Evolutionary conservation across 2,329 filamentous ascomycete species (phyloP).

Genomic region (Fusarium marasasianum): DNA sequence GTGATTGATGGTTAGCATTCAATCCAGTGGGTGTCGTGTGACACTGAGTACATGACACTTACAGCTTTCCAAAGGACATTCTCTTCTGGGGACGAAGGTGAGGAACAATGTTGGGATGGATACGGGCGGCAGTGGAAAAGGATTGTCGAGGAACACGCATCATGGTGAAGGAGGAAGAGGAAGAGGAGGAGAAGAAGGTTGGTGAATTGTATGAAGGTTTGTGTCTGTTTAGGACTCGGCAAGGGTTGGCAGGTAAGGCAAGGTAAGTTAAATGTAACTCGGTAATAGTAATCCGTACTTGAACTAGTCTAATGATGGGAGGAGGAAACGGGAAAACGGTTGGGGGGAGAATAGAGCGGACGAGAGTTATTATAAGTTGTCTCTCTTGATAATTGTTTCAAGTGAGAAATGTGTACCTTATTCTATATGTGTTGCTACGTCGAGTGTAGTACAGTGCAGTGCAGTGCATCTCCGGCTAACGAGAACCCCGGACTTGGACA

Average conservation of each 20-base stretch:
- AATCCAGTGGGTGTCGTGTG: neutral
- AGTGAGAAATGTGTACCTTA: neutral
- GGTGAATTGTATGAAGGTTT: neutral
- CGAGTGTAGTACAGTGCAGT: neutral
- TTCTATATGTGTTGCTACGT: neutral
- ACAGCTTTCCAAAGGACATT: slow-evolving; percentile 39
- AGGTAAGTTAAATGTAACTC: slow-evolving; percentile 9
- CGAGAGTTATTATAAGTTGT: slow-evolving; percentile 28
- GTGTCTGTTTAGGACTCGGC: slow-evolving; percentile 17
- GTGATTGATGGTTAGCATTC: slow-evolving; percentile 13
- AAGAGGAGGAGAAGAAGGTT: neutral
- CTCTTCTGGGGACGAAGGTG: slow-evolving; percentile 40
- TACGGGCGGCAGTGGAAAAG: slow-evolving; percentile 43
- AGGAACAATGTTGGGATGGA: slow-evolving; percentile 44
- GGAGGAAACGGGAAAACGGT: slow-evolving; percentile 19
- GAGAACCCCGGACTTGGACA: slow-evolving; percentile 1
- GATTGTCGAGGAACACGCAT: slow-evolving; percentile 39
- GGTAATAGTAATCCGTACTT: slow-evolving; percentile 29
- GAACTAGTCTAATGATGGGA: slow-evolving; percentile 33
- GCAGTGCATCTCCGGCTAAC: neutral
- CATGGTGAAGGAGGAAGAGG: slow-evolving; percentile 34
- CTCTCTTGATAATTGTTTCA: slow-evolving; percentile 11
- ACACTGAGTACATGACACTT: slow-evolving; percentile 7
- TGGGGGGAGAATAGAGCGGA: slow-evolving; percentile 16
- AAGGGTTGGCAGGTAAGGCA: slow-evolving; percentile 15